phyloP scores from a whole-genome alignment of 495 filamentous ascomycete genomes.

The Aspergillus leporis region DNA sequence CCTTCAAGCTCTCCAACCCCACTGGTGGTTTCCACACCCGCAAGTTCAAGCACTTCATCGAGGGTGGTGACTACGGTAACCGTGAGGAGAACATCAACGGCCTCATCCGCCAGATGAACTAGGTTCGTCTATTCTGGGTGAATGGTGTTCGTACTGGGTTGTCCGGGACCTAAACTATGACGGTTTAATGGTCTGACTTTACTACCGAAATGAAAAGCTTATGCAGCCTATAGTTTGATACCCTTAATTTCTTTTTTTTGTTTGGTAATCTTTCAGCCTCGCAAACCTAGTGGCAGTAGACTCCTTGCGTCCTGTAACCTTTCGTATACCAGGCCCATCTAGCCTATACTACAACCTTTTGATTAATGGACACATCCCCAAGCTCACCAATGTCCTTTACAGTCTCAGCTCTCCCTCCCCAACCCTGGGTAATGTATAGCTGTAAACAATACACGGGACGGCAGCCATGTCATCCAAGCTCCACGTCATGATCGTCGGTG shows the following conservation, averaged over 20 bases:
- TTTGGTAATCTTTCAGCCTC: neutral
- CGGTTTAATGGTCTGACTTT: slow-evolving; percentile 46
- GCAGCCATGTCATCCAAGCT: no score
- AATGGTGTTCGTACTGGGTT: slow-evolving; percentile 34
- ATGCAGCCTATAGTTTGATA: neutral
- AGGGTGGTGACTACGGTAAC: slow-evolving; percentile 98
- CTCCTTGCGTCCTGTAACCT: neutral
- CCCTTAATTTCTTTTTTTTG: slow-evolving; percentile 9
- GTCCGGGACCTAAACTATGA: slow-evolving; percentile 36
- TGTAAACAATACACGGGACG: no score
- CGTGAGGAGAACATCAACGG: slow-evolving; percentile 98
- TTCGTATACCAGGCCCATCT: no score
- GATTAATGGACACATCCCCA: no score
- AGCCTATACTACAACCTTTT: no score
- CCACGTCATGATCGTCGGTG: no score
- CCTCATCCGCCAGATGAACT: slow-evolving; percentile 99
- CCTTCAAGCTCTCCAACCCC: slow-evolving; percentile 98
- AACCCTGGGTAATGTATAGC: no score
- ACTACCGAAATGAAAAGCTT: slow-evolving; percentile 31
- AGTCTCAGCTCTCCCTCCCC: no score
- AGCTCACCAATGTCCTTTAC: no score
- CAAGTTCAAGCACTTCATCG: slow-evolving; percentile 99
- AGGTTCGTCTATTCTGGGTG: slow-evolving; percentile 41
- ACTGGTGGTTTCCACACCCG: slow-evolving; percentile 91
- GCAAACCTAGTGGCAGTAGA: neutral